Base-by-base conservation (phyloP, 805 yeast genomes). In the Suhomyces faveliae region DNA sequence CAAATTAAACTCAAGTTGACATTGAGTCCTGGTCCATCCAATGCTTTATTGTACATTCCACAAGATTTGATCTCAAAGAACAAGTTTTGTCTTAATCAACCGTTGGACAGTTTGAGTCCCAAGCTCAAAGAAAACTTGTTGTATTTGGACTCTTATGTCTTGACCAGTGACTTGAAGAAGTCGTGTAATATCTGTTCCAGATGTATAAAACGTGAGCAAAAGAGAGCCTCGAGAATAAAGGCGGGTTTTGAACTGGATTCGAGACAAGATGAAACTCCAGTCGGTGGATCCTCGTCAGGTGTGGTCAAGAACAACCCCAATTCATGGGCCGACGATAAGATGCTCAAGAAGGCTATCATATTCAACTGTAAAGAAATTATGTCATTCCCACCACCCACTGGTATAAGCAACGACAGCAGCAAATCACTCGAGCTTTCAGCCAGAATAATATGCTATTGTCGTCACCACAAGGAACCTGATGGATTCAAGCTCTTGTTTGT, bases 191-290 rank as follows among this genome's bases (percentile, higher is more conserved):
- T 89, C 57, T 92, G 99, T 70, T 62, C 83, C 20, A 82, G 95
- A 59, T 92, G 99, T 74, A 83, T 91, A 60, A 86, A 90, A 66
- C 79, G 99, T 60, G 99, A 92, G 63, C 85, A 89, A 59, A 89
- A 94, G 67, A 79, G 99, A 58, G 98, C 98, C 1, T 84, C 92
- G 29, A 81, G 99, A 65, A 82, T 96, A 63, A 92, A 94, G 68
- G 79, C 84, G 3, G 89, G 89, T n/a, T 40, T 43, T 23, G 49
- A 45, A 29, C 12, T 23, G 3, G 51, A 48, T 12, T 21, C 46
- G 8, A 45, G 48, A 9, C 49, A 40, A 8, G 56, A 51, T n/a
- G 39, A 51, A 8, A 50, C 49, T 9, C 51, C 50, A 47, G 53
- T 45, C 23, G 46, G 45, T 13, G 52, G 58, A 3, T 53, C n/a